phyloP scores from a whole-genome alignment of 495 filamentous ascomycete species.

The Copromyces sp. region DNA sequence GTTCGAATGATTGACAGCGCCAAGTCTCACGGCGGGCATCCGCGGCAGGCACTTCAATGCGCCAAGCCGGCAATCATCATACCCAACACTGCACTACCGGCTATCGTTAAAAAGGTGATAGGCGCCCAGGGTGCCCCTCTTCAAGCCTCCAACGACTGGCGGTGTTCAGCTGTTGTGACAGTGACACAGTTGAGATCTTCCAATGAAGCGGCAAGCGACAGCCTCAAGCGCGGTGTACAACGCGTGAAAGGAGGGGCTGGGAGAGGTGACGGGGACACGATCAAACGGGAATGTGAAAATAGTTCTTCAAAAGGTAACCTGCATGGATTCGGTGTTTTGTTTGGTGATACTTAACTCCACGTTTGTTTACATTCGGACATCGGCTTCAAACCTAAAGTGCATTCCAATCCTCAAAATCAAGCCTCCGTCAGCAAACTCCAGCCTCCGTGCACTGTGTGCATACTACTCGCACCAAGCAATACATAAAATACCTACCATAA shows the following conservation, averaged over 20 bases:
- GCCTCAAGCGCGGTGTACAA: neutral
- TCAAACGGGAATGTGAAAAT: neutral
- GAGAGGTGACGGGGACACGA: neutral
- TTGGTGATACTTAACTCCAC: neutral
- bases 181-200: neutral
- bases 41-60: neutral
- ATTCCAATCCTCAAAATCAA: neutral
- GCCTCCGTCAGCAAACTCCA: neutral
- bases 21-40: neutral
- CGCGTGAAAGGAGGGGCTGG: neutral
- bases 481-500: neutral
- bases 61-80: neutral
- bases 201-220: neutral
- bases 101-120: neutral
- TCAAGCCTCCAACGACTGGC: neutral
- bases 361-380: neutral
- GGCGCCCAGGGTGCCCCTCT: neutral
- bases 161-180: neutral
- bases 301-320: neutral
- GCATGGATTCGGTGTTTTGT: neutral
- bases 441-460: neutral
- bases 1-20: neutral
- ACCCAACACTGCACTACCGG: neutral
- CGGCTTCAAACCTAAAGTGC: neutral
- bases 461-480: neutral